Conservation (phyloP, 495 filamentous ascomycete species). For the Talaromyces nanjingensis region DNA sequence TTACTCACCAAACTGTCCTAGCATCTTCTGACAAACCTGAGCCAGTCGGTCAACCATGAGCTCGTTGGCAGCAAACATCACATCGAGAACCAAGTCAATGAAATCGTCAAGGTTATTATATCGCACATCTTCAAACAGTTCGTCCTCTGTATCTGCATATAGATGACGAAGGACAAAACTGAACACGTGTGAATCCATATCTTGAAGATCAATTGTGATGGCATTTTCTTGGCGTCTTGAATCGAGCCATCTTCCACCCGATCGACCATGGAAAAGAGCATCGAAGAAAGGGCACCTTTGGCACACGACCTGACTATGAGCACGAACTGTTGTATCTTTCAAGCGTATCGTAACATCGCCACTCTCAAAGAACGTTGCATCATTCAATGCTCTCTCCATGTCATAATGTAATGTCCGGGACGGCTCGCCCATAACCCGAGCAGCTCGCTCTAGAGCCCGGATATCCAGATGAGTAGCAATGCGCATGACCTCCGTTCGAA, state of each 20-base stretch:
- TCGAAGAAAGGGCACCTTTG: slow-evolving; percentile 89
- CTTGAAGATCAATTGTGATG: slow-evolving; percentile 75
- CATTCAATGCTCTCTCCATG: slow-evolving; percentile 57
- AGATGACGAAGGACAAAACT: slow-evolving; percentile 71
- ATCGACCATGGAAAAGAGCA: slow-evolving; percentile 78
- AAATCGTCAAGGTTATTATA: slow-evolving; percentile 70
- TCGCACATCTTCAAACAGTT: slow-evolving; percentile 73
- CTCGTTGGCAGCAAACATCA: slow-evolving; percentile 85
- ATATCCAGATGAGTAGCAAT: slow-evolving; percentile 62
- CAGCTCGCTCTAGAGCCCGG: slow-evolving; percentile 61
- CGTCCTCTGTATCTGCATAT: slow-evolving; percentile 75
- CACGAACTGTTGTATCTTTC: slow-evolving; percentile 53
- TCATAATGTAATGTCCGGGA: slow-evolving; percentile 57
- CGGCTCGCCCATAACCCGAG: slow-evolving; percentile 62
- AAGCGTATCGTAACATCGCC: slow-evolving; percentile 74
- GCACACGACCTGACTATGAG: slow-evolving; percentile 72
- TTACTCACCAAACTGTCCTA: slow-evolving; percentile 74
- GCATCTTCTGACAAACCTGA: slow-evolving; percentile 78
- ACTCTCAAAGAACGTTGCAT: slow-evolving; percentile 62
- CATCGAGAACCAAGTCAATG: slow-evolving; percentile 82
- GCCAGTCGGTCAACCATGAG: slow-evolving; percentile 89
- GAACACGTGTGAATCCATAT: slow-evolving; percentile 67
- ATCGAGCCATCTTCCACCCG: slow-evolving; percentile 74
- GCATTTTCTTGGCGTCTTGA: slow-evolving; percentile 49
- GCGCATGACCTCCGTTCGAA: slow-evolving; percentile 78